phyloP scores from a whole-genome alignment of 306 rosid species.

The Vigna angularis region DNA sequence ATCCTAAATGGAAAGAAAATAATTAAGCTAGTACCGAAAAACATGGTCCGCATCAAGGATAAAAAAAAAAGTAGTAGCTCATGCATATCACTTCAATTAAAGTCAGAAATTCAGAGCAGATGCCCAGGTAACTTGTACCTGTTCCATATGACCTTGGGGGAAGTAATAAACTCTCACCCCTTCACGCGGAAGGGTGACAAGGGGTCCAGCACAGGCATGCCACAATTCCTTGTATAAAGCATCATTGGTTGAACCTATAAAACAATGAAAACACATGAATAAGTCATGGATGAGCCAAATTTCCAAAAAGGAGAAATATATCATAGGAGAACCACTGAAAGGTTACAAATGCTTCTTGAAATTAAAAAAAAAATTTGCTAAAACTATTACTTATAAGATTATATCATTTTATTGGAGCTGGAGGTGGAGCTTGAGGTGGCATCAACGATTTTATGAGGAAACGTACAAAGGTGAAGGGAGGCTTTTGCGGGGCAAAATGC shows the following conservation, averaged over 20 bases:
- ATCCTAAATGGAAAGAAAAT: conserved; percentile 14
- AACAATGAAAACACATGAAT: conserved; percentile 14
- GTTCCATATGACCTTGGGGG: conserved; percentile 99
- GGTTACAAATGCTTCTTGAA: background rate
- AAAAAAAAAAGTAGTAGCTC: background rate
- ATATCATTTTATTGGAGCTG: background rate
- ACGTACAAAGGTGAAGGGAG: background rate
- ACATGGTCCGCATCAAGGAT: background rate
- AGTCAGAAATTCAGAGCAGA: conserved; percentile 4
- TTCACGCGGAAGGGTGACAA: conserved; percentile 92
- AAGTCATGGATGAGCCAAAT: background rate
- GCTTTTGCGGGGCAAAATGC: background rate
- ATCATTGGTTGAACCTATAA: conserved; percentile 66
- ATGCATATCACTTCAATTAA: background rate
- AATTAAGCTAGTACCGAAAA: conserved; percentile 28
- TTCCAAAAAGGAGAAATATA: background rate
- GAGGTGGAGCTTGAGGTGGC: background rate
- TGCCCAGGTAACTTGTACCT: conserved; percentile 54
- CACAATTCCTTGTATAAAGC: conserved; percentile 93
- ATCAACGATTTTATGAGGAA: background rate
- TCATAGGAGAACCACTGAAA: background rate
- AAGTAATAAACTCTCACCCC: conserved; percentile 93
- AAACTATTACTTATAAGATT: background rate
- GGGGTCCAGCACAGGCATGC: conserved; percentile 99
- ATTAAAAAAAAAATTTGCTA: background rate